phyloP scores from a whole-genome alignment of 1,139 yeast species.

The Blastobotrys ciferrii region DNA sequence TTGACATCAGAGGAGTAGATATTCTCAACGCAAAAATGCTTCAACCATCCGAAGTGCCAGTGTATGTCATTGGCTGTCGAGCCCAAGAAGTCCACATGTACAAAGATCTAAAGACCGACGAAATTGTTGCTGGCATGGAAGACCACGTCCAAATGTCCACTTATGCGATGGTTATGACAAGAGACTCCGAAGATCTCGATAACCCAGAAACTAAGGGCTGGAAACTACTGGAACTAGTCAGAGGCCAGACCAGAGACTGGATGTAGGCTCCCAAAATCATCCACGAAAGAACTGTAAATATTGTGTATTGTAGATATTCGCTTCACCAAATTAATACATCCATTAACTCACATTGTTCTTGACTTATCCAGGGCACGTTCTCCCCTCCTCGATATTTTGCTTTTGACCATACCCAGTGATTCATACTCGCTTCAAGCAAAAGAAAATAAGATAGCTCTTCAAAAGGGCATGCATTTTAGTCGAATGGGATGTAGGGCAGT shows the following conservation, averaged over 20 bases:
- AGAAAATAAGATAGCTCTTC: not conserved
- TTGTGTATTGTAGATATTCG: not conserved
- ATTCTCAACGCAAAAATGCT: conserved; percentile 83
- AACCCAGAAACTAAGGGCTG: conserved; percentile 94
- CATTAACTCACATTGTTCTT: too few relatives aligned
- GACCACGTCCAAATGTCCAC: conserved; percentile 90
- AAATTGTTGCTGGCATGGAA: conserved; percentile 93
- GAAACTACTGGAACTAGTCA: conserved; percentile 92
- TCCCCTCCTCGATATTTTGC: too few relatives aligned
- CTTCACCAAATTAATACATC: not conserved
- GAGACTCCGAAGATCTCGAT: conserved; percentile 88
- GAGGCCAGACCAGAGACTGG: conserved; percentile 90
- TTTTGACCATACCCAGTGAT: too few relatives aligned
- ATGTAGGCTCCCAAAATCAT: conserved; percentile 46
- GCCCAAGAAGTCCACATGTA: conserved; percentile 94
- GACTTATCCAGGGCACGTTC: too few relatives aligned
- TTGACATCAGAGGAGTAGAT: conserved; percentile 95
- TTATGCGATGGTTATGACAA: conserved; percentile 93
- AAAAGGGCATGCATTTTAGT: not conserved
- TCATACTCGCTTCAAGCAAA: too few relatives aligned
- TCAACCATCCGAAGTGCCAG: conserved; percentile 92
- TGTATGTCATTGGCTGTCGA: conserved; percentile 88
- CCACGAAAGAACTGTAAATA: not conserved
- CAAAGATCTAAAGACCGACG: conserved; percentile 88
- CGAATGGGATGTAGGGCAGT: too few relatives aligned